Evolutionary conservation across 306 rosid genomes (phyloP), one percentile per base, ranked within the genome.

Genomic region (Acacia crassicarpa): DNA sequence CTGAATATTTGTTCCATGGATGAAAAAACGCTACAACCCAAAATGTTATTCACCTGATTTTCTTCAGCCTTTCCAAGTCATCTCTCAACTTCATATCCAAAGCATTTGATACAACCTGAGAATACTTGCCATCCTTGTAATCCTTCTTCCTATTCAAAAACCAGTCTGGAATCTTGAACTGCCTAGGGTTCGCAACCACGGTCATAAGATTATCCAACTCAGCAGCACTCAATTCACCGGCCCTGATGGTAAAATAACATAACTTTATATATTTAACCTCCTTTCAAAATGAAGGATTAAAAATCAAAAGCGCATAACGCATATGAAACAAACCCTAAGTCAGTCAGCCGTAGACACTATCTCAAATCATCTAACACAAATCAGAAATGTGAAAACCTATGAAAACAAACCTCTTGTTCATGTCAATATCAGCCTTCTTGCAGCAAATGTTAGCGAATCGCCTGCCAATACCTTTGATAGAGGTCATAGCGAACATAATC

Each of bases 51-150:
- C 13, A 86, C 89, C 89, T 87, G 80, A 87, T 87, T 77, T 87
- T 87, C 87, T 87, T 87, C 65, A 87, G 83, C 15, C 89, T 77
- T 78, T 87, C 89, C 84, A 87, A 69, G 63, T 87, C 89, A 61
- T 87, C 89, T 45, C 89, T 87, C 77, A 87, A 54, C 85, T 87
- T 87, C 89, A 87, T 87, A n/a, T 87, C 89, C 14, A 87, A 33
- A 2, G 83, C 81, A 70, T 87, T 87, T 4, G 89, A 87, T 9
- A 87, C 89, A 32, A 84, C 89, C 76, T 87, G 89, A 63, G 87
- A 84, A 30, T 41, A 87, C 44, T 87, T 87, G 0, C 89, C 89
- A 74, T 87, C 89, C 82, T 87, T 87, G 79, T 87, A 87, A 63
- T 87, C 89, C 84, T 87, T 87, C 87, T 87, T 87, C 33, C 87